These are phyloP conservation scores for Beauveria australis DNA, from an alignment of 2,329 filamentous ascomycete species.

Conservation along the genomic window DNA sequence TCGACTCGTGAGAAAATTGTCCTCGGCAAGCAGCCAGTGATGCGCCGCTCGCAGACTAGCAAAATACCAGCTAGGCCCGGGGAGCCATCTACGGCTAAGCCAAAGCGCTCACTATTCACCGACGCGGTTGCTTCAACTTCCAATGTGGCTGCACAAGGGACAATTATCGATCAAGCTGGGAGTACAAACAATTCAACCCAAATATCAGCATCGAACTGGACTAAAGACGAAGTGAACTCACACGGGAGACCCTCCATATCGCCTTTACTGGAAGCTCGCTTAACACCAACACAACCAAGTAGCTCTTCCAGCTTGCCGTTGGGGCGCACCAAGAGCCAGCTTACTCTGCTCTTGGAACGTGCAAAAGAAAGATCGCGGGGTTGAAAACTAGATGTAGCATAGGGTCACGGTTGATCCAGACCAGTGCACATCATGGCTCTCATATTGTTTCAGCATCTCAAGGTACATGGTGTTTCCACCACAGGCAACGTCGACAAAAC, in stretches of 20 bases:
- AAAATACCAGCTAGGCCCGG: slow-evolving; percentile 12
- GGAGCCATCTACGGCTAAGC: slow-evolving; percentile 13
- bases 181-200: slow-evolving; percentile 7
- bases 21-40: slow-evolving; percentile 15
- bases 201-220: not conserved
- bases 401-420: not conserved
- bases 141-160: slow-evolving; percentile 34
- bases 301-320: slow-evolving; percentile 38
- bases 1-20: not conserved
- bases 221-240: slow-evolving; percentile 5
- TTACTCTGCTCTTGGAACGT: slow-evolving; percentile 48
- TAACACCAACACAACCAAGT: slow-evolving; percentile 43
- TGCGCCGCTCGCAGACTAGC: slow-evolving; percentile 20
- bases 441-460: not conserved
- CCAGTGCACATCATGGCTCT: not conserved
- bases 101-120: slow-evolving; percentile 23
- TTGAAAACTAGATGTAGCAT: not conserved
- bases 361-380: slow-evolving; percentile 33
- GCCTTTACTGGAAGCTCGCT: slow-evolving; percentile 28
- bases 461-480: not conserved
- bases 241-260: slow-evolving; percentile 11
- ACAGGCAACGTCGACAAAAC: not conserved
- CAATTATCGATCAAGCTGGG: slow-evolving; percentile 34
- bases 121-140: slow-evolving; percentile 31
- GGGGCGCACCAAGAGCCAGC: slow-evolving; percentile 52